Base-by-base conservation (phyloP, 164 flowering plant species). In the Saururus chinensis region DNA sequence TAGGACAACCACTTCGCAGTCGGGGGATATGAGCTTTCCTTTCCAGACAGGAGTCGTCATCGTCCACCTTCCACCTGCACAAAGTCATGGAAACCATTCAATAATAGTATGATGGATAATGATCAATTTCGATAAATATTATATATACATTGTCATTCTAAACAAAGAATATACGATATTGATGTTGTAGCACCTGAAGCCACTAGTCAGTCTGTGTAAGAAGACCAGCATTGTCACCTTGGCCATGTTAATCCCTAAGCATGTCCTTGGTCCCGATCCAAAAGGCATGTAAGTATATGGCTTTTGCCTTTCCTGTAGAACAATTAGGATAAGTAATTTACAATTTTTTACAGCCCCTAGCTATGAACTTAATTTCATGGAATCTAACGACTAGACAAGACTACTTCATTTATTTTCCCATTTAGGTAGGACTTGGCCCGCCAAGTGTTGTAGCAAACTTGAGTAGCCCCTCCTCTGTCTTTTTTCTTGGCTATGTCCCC, bases 271-370 rank as follows among this genome's bases (percentile, higher is more conserved):
- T 17, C 83, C 88, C 63, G 75, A 68, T 53, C 88, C 85, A 59
- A 83, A 83, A 1, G 82, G 80, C 26, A 83, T 62, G 74, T 79
- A 83, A 60, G 82, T 77, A 65, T 73, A 77, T 20, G 85, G 79
- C 53, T 70, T 83, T 11, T 72, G 55, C n/a, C 70, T 76, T 30
- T 76, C 82, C 82, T 83, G 64, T 20, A 19, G 21, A 40, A 40
- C 11, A 40, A 40, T 11, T 11, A 40, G 6, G 11, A 40, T 6
- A 40, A 40, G 6, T 40, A 40, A 11, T 40, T 40, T 40, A 6
- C 6, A 6, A 40, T 40, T 40, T 40, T 6, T n/a, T n/a, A n/a
- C n/a, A n/a, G n/a, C n/a, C n/a, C n/a, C n/a, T n/a, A n/a, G n/a
- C n/a, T n/a, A n/a, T n/a, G n/a, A n/a, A n/a, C n/a, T n/a, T n/a